Conservation (phyloP, 2,329 filamentous ascomycete genomes). For the Fusarium pseudograminearum region DNA sequence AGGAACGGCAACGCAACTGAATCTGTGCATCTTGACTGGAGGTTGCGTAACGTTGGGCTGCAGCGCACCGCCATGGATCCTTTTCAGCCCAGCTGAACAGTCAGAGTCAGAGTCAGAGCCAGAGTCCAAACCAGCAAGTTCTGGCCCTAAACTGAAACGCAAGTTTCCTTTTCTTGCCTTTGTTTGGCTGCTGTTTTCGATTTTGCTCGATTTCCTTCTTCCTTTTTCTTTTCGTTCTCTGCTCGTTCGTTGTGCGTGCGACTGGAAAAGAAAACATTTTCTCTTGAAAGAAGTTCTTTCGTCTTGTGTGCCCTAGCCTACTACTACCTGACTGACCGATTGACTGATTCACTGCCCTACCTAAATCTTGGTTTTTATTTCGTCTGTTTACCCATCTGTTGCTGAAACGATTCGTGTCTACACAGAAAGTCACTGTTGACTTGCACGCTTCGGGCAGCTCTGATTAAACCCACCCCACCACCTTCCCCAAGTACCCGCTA, state of each 20-base stretch:
- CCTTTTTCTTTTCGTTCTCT: neutral
- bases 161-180: slow-evolving; percentile 13
- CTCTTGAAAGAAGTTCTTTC: slow-evolving; percentile 7
- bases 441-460: slow-evolving; percentile 24
- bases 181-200: slow-evolving; percentile 8
- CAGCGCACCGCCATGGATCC: slow-evolving; percentile 33
- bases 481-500: slow-evolving; percentile 42
- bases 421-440: slow-evolving; percentile 27
- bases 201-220: slow-evolving; percentile 6
- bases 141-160: slow-evolving; percentile 14
- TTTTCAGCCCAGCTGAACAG: slow-evolving; percentile 36
- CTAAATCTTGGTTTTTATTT: slow-evolving; percentile 8
- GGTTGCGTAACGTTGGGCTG: slow-evolving; percentile 43
- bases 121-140: neutral
- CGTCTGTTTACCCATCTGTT: neutral
- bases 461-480: slow-evolving; percentile 40
- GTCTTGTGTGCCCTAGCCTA: slow-evolving; percentile 17
- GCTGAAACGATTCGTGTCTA: slow-evolving; percentile 1
- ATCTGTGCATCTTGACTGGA: slow-evolving; percentile 34
- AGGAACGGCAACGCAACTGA: slow-evolving; percentile 5
- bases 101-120: slow-evolving; percentile 6
- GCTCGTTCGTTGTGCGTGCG: slow-evolving; percentile 13
- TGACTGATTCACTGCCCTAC: neutral
- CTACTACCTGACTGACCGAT: neutral
- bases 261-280: neutral